Base-by-base conservation (phyloP, 2,329 filamentous ascomycete species). In the Epichloe brachyelytri region DNA sequence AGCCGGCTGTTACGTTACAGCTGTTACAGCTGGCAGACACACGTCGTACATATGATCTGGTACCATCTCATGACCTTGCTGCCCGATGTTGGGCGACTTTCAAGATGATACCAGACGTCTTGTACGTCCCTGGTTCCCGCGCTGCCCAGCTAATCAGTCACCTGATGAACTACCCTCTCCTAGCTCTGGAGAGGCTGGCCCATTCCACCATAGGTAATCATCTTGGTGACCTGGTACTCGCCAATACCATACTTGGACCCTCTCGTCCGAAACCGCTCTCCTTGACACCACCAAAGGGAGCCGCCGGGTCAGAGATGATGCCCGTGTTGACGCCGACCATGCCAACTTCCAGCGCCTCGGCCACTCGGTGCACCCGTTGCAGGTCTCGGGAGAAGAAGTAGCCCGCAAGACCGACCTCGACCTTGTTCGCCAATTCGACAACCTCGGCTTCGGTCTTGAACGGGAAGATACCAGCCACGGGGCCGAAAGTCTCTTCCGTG, bases 361-460 rank as follows among this genome's bases (percentile, higher is more conserved):
- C 79, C 0, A 87, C 77, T 46, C 83, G 73, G 58, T 73, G 70
- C 30, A 80, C 74, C 6, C 83, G 69, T 60, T 77, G 71, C 12
- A 85, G 54, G 60, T 86, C 77, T 47, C 71, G 68, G 5, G 79
- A 89, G 74, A 88, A 97, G 73, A 98, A 95, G 71, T 97, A 97
- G 1, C 88, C 91, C 0, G 91, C 93, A 37, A 98, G 76, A 1
- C 93, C 93, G 38, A 97, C 90, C 49, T 91, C 83, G 1, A 87
- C 75, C 41, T 72, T 68, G 68, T 98, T 98, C 4, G 93, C 91
- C 57, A 91, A 70, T 55, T 78, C 74, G 33, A 97, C 81, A 5
- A 95, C 93, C 61, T 97, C 90, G 49, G 85, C 83, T 69, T 97
- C 93, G 0, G 84, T 88, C 45, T 87, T 79, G 63, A 97, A 98